Base-by-base conservation (phyloP, 306 rosid species). In the Dalbergia cultrata region DNA sequence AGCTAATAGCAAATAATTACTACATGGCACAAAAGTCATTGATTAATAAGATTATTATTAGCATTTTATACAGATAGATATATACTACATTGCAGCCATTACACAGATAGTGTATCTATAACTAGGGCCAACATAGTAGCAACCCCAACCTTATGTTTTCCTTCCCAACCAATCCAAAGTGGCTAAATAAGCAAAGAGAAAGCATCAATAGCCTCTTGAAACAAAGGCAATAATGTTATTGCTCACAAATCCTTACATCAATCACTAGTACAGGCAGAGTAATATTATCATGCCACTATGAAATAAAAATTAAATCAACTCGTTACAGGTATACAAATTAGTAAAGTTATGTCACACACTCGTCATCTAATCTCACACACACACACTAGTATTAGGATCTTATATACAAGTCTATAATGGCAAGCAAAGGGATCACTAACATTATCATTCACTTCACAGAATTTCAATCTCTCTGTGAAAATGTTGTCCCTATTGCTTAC, bases 381-480 rank as follows among this genome's bases (percentile, higher is more conserved):
- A 70, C 10, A 34, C 21, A 70, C 54, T 8, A 31, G 12, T 39
- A 10, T 56, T 21, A n/a, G 59, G 7, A 60, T 7, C 52, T n/a
- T 5, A 33, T 11, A 73, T 19, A 60, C 3, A 11, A 13, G 60
- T 1, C 4, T 16, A 22, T 10, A 54, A 54, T 44, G 21, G 35
- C 66, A 43, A 34, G 34, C 59, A 41, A 62, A 80, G 62, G 26
- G 64, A 57, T 52, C 39, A 61, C 92, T 70, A 18, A 92, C 98
- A 97, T 88, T 92, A 58, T 95, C 97, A 84, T 95, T 95, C 39
- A 95, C 97, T 50, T 95, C 97, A 12, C 97, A 92, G 71, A 93
- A 92, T 52, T 95, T 95, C 89, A 92, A 81, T 59, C 93, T 92
- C 60, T 95, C 99, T 0, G 97, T 87, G 88, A 91, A 93, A 90